A percentile compares a stretch with the other conserved stretches of the same genome.
Conservation (phyloP, 768 basidiomycete species). For the Mycena maculata region DNA sequence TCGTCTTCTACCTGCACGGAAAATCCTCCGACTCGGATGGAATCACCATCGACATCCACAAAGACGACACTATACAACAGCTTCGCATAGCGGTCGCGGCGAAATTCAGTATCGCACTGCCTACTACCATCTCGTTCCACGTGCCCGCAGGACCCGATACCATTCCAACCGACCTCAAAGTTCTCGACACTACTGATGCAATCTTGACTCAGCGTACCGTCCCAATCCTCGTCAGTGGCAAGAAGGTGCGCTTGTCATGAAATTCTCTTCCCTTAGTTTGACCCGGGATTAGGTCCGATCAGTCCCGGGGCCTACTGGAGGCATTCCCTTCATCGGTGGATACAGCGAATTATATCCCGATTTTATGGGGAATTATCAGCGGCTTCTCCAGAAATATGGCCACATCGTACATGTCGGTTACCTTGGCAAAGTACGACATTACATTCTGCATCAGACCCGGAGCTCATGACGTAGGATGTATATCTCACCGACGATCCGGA, state of each 20-base stretch:
- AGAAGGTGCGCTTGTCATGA: conserved; percentile 9
- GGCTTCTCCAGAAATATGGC: conserved; percentile 26
- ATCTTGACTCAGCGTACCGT: conserved; percentile 1
- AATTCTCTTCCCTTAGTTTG: not conserved
- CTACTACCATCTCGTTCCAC: conserved; percentile 22
- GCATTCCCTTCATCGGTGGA: conserved; percentile 32
- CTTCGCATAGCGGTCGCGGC: conserved; percentile 20
- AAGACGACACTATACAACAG: not conserved
- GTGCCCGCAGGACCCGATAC: conserved; percentile 4
- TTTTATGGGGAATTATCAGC: conserved; percentile 34
- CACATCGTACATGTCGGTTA: conserved; percentile 31
- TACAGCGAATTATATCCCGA: conserved; percentile 34
- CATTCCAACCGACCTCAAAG: not conserved
- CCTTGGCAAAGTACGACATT: conserved; percentile 20
- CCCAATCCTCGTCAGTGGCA: conserved; percentile 26
- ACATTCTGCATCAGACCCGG: no score
- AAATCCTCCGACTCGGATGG: conserved; percentile 25
- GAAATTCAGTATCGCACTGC: conserved; percentile 16
- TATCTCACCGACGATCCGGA: conserved; percentile 33
- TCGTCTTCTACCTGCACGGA: conserved; percentile 28
- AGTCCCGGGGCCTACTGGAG: conserved; percentile 28
- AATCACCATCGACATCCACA: conserved; percentile 8
- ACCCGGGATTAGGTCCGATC: conserved; percentile 19
- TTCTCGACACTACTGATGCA: conserved; percentile 2
- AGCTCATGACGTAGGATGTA: not conserved